Evolutionary conservation across 495 filamentous ascomycete genomes (phyloP).

Genomic region (Oleoguttula mirabilis): DNA sequence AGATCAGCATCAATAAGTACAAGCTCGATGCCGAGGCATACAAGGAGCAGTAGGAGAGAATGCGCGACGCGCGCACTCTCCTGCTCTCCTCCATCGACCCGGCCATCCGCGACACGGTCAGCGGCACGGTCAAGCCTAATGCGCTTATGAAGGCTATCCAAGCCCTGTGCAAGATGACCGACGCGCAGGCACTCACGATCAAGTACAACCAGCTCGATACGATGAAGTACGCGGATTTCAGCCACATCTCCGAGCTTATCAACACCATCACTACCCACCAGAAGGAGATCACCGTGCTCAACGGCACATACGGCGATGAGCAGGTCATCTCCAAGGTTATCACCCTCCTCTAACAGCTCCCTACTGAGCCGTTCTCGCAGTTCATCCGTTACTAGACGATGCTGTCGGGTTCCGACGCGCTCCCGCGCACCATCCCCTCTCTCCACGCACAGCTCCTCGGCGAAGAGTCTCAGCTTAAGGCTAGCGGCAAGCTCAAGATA

Average conservation of each 20-base stretch:
- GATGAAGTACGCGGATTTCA: neutral
- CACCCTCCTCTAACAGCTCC: neutral
- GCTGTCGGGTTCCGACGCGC: neutral
- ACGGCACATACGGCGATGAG: neutral
- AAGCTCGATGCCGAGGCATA: neutral
- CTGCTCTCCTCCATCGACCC: neutral
- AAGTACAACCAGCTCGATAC: neutral
- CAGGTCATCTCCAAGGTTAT: slow-evolving; percentile 1
- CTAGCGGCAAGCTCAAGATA: neutral
- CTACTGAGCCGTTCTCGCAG: neutral
- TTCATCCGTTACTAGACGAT: neutral
- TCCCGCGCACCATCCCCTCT: neutral
- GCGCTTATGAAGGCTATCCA: neutral
- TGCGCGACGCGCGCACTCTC: neutral
- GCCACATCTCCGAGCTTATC: neutral
- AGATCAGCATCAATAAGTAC: neutral
- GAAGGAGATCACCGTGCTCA: neutral
- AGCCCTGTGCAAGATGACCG: slow-evolving; percentile 1
- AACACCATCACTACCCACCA: neutral
- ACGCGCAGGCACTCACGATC: neutral
- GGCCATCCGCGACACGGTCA: neutral
- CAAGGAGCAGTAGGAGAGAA: neutral
- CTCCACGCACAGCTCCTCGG: neutral
- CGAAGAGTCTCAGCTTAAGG: slow-evolving; percentile 1
- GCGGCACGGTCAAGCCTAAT: neutral